phyloP scores from a whole-genome alignment of 2,329 filamentous ascomycete species.

The Lomentospora prolificans region DNA sequence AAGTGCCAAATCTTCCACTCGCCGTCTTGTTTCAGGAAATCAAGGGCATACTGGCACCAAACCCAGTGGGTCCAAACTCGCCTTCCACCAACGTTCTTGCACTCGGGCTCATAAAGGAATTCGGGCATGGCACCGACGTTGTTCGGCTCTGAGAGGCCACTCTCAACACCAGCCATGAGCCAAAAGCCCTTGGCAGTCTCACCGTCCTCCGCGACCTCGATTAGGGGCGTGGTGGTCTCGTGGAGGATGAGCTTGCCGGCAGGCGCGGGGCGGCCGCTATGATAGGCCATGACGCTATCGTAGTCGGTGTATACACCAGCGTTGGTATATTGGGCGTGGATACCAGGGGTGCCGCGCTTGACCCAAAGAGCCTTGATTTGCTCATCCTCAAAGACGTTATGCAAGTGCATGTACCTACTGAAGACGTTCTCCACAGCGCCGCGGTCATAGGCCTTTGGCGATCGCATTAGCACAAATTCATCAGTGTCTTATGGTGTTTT shows the following conservation, averaged over 20 bases:
- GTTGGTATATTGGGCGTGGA: background rate
- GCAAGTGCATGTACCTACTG: background rate
- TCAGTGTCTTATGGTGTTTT: background rate
- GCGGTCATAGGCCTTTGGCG: background rate
- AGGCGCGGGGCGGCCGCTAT: background rate
- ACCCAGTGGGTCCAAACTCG: background rate
- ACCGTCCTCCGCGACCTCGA: background rate
- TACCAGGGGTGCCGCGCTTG: background rate
- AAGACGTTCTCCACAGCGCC: background rate
- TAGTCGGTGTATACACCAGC: background rate
- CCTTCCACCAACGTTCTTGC: background rate
- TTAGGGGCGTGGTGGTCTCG: background rate
- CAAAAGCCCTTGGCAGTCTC: background rate
- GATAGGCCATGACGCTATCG: background rate
- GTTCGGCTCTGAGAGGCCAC: background rate
- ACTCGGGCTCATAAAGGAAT: background rate
- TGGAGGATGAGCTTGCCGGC: background rate
- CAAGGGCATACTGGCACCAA: background rate
- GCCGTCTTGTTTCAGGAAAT: background rate
- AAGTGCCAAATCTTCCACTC: slow-evolving; percentile 1
- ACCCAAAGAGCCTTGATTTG: background rate
- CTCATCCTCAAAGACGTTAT: background rate
- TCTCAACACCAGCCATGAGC: background rate
- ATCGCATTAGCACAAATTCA: background rate
- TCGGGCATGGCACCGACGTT: background rate